Conservation (phyloP, 148 eudicot species). For the Pharnaceum exiguum region DNA sequence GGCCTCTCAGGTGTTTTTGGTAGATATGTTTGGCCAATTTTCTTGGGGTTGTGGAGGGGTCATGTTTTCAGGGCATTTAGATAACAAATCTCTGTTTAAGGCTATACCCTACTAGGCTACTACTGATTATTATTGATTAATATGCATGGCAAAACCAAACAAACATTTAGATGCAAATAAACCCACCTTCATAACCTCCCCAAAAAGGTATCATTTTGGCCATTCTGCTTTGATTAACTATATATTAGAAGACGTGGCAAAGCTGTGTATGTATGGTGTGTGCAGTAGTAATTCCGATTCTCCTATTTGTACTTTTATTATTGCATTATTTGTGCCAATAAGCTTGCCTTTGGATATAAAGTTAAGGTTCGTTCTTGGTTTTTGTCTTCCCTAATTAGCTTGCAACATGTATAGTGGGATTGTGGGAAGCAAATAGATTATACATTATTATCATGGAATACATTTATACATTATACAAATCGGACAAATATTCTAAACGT, state of each 20-base stretch:
- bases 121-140: no score
- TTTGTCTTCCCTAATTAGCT: no score
- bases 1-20: constrained; percentile 27
- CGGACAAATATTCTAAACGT: no score
- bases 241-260: not conserved
- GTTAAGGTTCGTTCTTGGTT: no score
- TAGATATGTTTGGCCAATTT: constrained; percentile 3
- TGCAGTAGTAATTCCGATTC: constrained; percentile 2
- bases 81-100: not conserved
- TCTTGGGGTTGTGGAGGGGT: not conserved
- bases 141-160: constrained; percentile 12
- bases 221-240: constrained; percentile 1
- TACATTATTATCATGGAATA: no score
- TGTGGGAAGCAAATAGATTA: no score
- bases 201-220: constrained; percentile 17
- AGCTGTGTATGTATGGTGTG: no score
- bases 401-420: no score
- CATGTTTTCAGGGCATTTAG: not conserved
- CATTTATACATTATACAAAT: no score
- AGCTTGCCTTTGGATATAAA: no score
- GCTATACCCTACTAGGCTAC: constrained; percentile 12
- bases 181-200: not conserved
- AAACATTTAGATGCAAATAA: constrained; percentile 16
- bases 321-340: not conserved
- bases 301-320: constrained; percentile 20